These are phyloP conservation scores for Hymenoscyphus albidus DNA, from an alignment of 2,329 filamentous ascomycete genomes.

Conservation along the genomic window DNA sequence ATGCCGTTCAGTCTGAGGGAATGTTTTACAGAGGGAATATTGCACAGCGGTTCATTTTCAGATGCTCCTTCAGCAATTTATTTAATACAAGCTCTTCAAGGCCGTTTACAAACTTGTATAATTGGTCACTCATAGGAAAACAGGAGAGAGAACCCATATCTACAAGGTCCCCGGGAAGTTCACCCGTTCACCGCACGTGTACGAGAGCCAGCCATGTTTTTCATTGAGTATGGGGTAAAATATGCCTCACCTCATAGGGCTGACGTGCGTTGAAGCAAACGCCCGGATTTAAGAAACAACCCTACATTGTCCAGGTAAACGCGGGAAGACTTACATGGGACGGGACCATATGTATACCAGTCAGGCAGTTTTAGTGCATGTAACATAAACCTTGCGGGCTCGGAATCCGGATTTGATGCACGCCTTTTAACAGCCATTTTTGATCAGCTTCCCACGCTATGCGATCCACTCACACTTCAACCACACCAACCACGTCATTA, in stretches of 20 bases:
- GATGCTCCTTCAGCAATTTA: neutral
- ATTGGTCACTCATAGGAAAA: neutral
- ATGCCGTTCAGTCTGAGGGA: neutral
- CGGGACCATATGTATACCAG: neutral
- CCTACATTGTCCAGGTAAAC: neutral
- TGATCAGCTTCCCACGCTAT: neutral
- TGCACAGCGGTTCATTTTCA: neutral
- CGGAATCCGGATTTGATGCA: neutral
- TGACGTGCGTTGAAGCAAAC: neutral
- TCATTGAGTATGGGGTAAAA: neutral
- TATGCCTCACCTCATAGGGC: neutral
- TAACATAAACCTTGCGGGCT: conserved; percentile 1
- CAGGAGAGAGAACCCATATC: neutral
- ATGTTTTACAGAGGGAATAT: neutral
- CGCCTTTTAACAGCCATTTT: neutral
- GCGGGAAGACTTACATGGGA: neutral
- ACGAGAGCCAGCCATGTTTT: neutral
- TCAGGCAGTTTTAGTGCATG: neutral
- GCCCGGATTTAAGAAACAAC: neutral
- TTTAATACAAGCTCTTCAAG: neutral
- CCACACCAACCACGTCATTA: neutral
- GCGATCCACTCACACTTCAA: neutral
- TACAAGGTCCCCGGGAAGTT: neutral
- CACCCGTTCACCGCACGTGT: neutral
- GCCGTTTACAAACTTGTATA: neutral